Evolutionary conservation across 2,329 filamentous ascomycete genomes (phyloP).

Genomic region (Trichoderma sp.): DNA sequence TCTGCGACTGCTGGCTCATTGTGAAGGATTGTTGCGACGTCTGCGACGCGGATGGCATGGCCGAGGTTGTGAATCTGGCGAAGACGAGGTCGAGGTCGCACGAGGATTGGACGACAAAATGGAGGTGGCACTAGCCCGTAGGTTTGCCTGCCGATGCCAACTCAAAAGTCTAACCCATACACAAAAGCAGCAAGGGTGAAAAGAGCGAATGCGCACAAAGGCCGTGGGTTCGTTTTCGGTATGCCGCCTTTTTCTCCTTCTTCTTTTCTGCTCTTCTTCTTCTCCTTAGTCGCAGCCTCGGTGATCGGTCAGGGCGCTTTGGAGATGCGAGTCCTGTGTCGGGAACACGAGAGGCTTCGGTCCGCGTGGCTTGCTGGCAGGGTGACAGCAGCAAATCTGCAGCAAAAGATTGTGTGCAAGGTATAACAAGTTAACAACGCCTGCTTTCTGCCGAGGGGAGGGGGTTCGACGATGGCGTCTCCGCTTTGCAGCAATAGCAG

Average conservation of each 20-base stretch:
- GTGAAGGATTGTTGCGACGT: conserved; percentile 59
- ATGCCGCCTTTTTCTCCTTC: neutral
- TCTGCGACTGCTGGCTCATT: conserved; percentile 58
- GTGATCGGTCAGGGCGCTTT: neutral
- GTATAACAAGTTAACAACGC: neutral
- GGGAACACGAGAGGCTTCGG: conserved; percentile 22
- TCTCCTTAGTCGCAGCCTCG: neutral
- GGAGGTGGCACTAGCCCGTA: conserved; percentile 16
- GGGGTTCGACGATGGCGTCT: conserved; percentile 18
- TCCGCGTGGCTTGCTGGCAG: conserved; percentile 19
- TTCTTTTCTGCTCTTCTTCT: neutral
- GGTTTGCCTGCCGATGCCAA: neutral
- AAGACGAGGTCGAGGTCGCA: conserved; percentile 7
- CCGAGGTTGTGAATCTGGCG: conserved; percentile 11
- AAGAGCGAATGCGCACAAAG: neutral
- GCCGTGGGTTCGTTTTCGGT: neutral
- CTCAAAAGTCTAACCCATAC: conserved; percentile 12
- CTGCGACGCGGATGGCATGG: conserved; percentile 50
- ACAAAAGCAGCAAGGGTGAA: neutral
- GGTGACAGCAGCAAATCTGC: conserved; percentile 22
- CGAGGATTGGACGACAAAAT: conserved; percentile 12
- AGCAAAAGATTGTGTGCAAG: conserved; percentile 16
- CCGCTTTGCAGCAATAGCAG: conserved; percentile 21
- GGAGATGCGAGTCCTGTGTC: neutral
- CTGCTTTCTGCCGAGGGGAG: conserved; percentile 14